phyloP scores from a whole-genome alignment of 2,329 filamentous ascomycete genomes.

The Dactylellina haptotyla region DNA sequence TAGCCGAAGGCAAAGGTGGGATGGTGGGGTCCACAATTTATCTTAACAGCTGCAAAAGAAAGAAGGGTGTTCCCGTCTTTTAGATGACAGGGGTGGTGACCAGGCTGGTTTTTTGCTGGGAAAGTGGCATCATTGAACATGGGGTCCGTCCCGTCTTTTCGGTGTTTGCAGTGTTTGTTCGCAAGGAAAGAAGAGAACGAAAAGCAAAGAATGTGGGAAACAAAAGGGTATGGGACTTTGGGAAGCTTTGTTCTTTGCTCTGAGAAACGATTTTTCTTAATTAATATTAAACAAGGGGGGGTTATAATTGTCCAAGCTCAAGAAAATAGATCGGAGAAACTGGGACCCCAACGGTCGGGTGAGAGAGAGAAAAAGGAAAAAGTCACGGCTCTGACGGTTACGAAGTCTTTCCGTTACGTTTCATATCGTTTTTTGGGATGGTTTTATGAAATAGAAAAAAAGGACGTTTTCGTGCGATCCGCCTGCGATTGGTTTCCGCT shows the following conservation, averaged over 20 bases:
- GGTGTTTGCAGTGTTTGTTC: background rate
- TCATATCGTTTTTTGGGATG: conserved; percentile 10
- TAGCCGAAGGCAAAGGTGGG: conserved; percentile 25
- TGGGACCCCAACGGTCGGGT: conserved; percentile 8
- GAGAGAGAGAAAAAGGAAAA: too few species aligned
- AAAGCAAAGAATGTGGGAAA: background rate
- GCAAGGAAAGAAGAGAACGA: background rate
- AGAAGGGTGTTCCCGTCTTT: conserved; percentile 52
- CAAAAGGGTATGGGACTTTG: background rate
- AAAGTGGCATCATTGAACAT: conserved; percentile 54
- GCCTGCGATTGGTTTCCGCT: conserved; percentile 34
- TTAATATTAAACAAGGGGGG: conserved; percentile 37
- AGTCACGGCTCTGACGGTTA: background rate
- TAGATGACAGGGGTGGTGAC: conserved; percentile 32
- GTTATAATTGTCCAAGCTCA: conserved; percentile 36
- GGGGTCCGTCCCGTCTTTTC: conserved; percentile 45
- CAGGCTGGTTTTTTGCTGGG: conserved; percentile 35
- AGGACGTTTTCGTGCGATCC: background rate
- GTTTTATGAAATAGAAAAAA: too few species aligned
- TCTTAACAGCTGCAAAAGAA: conserved; percentile 45
- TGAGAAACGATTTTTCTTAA: conserved; percentile 16
- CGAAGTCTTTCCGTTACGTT: conserved; percentile 25
- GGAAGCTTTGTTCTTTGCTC: background rate
- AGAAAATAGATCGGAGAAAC: conserved; percentile 54
- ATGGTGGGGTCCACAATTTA: conserved; percentile 37